A percentile compares a stretch with the other conserved stretches of the same genome.
These are phyloP conservation scores for Candida caryicola DNA, from an alignment of 805 yeast genomes.

Conservation along the genomic window DNA sequence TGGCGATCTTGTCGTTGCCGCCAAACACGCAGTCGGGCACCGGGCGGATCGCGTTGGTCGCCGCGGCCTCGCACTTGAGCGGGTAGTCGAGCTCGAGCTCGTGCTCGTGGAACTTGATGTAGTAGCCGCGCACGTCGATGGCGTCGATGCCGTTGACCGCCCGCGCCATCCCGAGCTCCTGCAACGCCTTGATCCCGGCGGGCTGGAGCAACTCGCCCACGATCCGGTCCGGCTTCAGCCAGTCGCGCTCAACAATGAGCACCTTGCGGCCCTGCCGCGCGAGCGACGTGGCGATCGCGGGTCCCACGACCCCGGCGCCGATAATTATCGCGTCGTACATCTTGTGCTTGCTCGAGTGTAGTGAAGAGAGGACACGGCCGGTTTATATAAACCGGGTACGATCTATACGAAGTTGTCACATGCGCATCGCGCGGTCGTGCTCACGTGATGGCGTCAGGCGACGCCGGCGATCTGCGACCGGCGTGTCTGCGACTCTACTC, in stretches of 20 bases:
- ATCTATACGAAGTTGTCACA: neutral
- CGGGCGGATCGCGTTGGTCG: conserved; percentile 43
- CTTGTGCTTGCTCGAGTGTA: neutral
- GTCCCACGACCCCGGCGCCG: conserved; percentile 99
- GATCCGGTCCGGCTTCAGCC: conserved; percentile 90
- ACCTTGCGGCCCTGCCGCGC: conserved; percentile 90
- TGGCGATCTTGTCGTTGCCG: conserved; percentile 53
- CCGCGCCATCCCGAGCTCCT: conserved; percentile 76
- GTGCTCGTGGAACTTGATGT: conserved; percentile 63
- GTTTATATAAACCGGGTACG: neutral
- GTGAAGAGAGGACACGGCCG: neutral
- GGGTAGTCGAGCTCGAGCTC: conserved; percentile 69
- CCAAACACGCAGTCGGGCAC: conserved; percentile 54
- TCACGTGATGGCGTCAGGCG: too few species aligned
- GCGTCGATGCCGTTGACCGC: conserved; percentile 78
- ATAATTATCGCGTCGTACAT: conserved; percentile 79
- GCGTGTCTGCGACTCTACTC: too few species aligned
- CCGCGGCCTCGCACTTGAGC: conserved; percentile 45
- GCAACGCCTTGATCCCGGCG: conserved; percentile 84
- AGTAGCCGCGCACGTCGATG: conserved; percentile 73
- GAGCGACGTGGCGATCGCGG: conserved; percentile 83
- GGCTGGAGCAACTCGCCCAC: conserved; percentile 98
- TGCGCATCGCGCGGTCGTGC: too few species aligned
- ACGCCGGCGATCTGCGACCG: too few species aligned
- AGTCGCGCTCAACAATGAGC: conserved; percentile 77